Percentiles rank a stretch among this genome's conserved stretches.
These are phyloP conservation scores for Deinandra increscens DNA, from an alignment of 129 eudicot species.

Conservation along the genomic window DNA sequence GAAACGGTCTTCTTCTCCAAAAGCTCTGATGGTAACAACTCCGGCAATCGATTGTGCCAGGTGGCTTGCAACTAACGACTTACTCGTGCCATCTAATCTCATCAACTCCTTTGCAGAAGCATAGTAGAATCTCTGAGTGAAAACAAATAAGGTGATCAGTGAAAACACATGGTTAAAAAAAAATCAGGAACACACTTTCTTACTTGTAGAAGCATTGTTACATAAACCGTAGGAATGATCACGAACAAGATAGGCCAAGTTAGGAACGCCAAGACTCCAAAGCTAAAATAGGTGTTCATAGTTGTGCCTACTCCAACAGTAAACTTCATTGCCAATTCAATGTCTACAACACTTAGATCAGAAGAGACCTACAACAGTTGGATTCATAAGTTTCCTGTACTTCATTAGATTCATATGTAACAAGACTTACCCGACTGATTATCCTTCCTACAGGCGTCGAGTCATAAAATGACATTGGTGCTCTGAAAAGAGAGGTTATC, in stretches of 20 bases:
- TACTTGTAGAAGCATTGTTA: slow-evolving; percentile 61
- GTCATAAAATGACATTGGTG: slow-evolving; percentile 80
- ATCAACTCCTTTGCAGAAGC: slow-evolving; percentile 77
- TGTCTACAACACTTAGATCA: slow-evolving; percentile 62
- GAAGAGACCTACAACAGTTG: slow-evolving; percentile 50
- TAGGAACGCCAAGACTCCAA: slow-evolving; percentile 49
- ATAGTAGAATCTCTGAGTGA: slow-evolving; percentile 47
- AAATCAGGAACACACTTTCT: neutral
- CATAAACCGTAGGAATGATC: slow-evolving; percentile 45
- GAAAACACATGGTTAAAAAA: neutral
- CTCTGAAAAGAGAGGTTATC: slow-evolving; percentile 56
- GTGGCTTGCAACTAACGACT: slow-evolving; percentile 65
- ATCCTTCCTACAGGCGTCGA: slow-evolving; percentile 88
- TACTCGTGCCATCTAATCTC: slow-evolving; percentile 76
- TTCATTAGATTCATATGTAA: slow-evolving; percentile 1
- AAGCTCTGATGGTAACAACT: slow-evolving; percentile 71
- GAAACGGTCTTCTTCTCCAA: slow-evolving; percentile 62
- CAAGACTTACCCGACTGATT: slow-evolving; percentile 65
- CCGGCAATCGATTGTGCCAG: slow-evolving; percentile 73
- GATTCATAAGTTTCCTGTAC: slow-evolving; percentile 9
- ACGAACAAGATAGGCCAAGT: slow-evolving; percentile 61
- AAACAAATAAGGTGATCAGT: neutral
- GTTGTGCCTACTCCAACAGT: slow-evolving; percentile 40
- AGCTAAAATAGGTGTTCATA: slow-evolving; percentile 41
- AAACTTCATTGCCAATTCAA: slow-evolving; percentile 51